Evolutionary conservation across 108 stramenopile genomes (phyloP), one percentile per base, ranked within the genome.

Genomic region (Nitzschia palea): DNA sequence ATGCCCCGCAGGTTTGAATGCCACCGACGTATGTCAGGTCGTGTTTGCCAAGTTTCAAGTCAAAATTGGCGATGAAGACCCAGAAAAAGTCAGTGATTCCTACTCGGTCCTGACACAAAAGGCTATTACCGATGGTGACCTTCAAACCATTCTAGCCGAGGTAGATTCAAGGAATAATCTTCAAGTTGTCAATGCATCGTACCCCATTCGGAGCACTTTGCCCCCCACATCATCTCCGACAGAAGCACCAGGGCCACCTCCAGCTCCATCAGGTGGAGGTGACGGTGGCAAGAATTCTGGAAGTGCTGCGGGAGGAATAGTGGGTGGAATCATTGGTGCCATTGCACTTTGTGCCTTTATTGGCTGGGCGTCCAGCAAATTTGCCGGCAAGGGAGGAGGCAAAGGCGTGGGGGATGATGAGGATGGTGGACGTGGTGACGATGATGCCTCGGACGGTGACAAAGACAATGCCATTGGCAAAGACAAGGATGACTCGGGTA

Each of bases 31-130:
- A 17, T 79, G 78, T 44, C 71, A 73, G 42, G 62, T 45, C 18
- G 78, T 48, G n/a, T 79, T 61, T 43, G 78, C 66, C n/a, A 73
- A 55, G 42, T 79, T 79, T 48, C 55, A 59, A 14, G 59, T 71
- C 12, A 55, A 44, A 0, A 26, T 73, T 5, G 44, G 32, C 0
- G 55, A 73, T 26, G 78, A 79, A 48, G 42, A 72, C 50, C 28
- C 67, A 9, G 20, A 60, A 44, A 29, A 58, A 48, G 32, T 73
- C 25, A 56, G 31, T 35, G 25, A 42, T 4, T 20, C 40, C 5
- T 70, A 65, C 36, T 65, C 73, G 3, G 35, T 27, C 10, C 20
- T 42, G n/a, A 66, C 73, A 8, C 79, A 80, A 55, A 31, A 40
- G 12, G 18, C 58, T 3, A 74, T 80, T 33, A 15, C 37, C 2